Base-by-base conservation (phyloP, 345 rosid genomes). In the Triadica sebifera region DNA sequence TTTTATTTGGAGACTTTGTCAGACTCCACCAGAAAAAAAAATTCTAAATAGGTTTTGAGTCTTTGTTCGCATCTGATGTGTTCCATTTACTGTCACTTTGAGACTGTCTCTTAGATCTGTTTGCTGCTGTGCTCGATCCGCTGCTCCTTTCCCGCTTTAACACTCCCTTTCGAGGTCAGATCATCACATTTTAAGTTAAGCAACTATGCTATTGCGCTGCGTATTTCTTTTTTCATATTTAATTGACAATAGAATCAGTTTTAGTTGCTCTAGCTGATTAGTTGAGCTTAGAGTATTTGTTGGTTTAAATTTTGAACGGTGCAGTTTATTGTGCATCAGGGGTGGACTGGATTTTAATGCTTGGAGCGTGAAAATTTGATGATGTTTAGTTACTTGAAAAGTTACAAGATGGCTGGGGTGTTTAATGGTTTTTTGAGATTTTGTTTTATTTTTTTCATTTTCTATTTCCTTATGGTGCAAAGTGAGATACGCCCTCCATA, bases 41-140 rank as follows among this genome's bases (percentile, higher is more conserved):
- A 71, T 38, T 39, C 12, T 51, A 57, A 85, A 84, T 83, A 81
- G 83, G 83, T 78, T 81, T 34, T 70, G 74, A 34, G 74, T 72
- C 67, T 74, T 77, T 83, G 78, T 81, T 81, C 70, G 83, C 79
- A 75, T 85, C 92, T 81, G 86, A 85, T 89, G 86, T 84, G 81
- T 88, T 87, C 88, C 86, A 83, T 88, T 85, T 81, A 79, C 81
- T 59, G 77, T 74, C 79, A 71, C 75, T 78, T 81, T 78, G 59
- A 69, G 82, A 85, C 70, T 43, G 85, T 75, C 70, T 75, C 75
- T 25, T 86, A 85, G 95, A 93, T 93, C 93, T 83, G 88, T 86
- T 81, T 75, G 78, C 83, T 73, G 87, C 80, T 81, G 80, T 81
- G 79, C 81, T 84, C 78, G 89, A 89, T 85, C 92, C 86, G 69